These are phyloP conservation scores for Rhodotorula sp. DNA, from an alignment of 1,284 basidiomycete genomes.

Conservation along the genomic window DNA sequence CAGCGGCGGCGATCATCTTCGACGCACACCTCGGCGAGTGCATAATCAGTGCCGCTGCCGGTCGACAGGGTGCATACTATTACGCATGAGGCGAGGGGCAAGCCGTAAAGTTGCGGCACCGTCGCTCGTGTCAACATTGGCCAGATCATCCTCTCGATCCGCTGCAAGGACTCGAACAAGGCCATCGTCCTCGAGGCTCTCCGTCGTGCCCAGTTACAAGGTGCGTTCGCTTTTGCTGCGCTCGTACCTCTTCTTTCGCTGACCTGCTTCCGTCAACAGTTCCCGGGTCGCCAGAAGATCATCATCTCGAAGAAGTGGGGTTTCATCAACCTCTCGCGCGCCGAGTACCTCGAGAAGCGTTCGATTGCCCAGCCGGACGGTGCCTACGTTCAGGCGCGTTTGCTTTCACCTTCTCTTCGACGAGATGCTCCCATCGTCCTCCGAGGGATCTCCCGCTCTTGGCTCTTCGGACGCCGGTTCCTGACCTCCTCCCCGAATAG, in stretches of 20 bases:
- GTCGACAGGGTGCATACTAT: too few species aligned
- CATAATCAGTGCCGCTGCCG: too few species aligned
- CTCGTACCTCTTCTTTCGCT: too few species aligned
- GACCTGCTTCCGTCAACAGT: too few species aligned
- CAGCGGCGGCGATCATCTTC: too few species aligned
- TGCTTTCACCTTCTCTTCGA: too few species aligned
- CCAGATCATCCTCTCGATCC: constrained; percentile 93
- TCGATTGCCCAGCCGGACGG: constrained; percentile 61
- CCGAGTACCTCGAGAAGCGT: constrained; percentile 64
- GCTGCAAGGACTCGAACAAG: constrained; percentile 84
- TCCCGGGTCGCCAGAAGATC: constrained; percentile 99
- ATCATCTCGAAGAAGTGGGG: constrained; percentile 71
- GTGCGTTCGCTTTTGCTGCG: constrained; percentile 29
- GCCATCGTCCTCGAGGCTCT: constrained; percentile 93
- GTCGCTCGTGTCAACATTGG: constrained; percentile 96
- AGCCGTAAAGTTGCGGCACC: constrained; percentile 89
- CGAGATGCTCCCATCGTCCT: too few species aligned
- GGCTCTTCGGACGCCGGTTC: too few species aligned
- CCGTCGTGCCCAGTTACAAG: constrained; percentile 95
- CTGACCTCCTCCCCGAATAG: constrained; percentile 48
- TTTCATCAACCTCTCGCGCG: constrained; percentile 91
- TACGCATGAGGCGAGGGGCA: too few species aligned
- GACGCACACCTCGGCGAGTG: too few species aligned
- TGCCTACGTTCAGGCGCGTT: constrained; percentile 61
- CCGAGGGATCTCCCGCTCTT: too few species aligned